Evolutionary conservation across 805 yeast genomes (phyloP).

Genomic region (Debaryomyces castellii): DNA sequence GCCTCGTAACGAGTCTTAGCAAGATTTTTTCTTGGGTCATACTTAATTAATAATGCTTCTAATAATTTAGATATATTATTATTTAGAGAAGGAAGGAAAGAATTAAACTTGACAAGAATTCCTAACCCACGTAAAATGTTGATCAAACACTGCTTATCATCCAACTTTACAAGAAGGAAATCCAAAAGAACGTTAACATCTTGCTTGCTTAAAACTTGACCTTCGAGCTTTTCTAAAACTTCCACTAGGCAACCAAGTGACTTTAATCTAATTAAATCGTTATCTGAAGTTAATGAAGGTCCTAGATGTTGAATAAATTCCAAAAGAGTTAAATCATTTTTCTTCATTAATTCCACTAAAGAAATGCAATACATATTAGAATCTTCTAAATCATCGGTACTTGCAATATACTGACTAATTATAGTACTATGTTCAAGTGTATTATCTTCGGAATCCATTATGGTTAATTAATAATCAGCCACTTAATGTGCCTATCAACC

Average conservation of each 20-base stretch:
- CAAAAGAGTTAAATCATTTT: constrained; percentile 37
- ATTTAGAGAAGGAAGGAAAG: constrained; percentile 33
- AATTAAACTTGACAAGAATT: constrained; percentile 52
- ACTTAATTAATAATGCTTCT: constrained; percentile 31
- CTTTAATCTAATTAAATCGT: constrained; percentile 49
- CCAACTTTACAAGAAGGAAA: constrained; percentile 66
- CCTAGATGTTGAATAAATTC: constrained; percentile 60
- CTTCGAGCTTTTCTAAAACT: constrained; percentile 25
- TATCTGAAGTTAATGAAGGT: constrained; percentile 61
- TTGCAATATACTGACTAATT: constrained; percentile 37
- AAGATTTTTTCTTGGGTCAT: constrained; percentile 56
- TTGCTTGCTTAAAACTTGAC: constrained; percentile 34
- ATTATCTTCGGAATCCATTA: background rate
- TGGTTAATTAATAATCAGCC: background rate
- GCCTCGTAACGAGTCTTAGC: constrained; percentile 64
- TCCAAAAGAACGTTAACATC: constrained; percentile 51
- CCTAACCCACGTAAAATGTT: constrained; percentile 55
- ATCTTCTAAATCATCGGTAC: constrained; percentile 20
- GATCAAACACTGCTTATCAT: constrained; percentile 55
- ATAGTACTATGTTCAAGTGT: constrained; percentile 22
- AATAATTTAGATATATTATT: constrained; percentile 39
- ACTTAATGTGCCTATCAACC: background rate
- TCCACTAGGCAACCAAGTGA: constrained; percentile 42
- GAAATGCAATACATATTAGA: constrained; percentile 16
- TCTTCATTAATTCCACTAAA: constrained; percentile 22